phyloP scores from a whole-genome alignment of 2,329 filamentous ascomycete genomes.

The Corynespora cassiicola region DNA sequence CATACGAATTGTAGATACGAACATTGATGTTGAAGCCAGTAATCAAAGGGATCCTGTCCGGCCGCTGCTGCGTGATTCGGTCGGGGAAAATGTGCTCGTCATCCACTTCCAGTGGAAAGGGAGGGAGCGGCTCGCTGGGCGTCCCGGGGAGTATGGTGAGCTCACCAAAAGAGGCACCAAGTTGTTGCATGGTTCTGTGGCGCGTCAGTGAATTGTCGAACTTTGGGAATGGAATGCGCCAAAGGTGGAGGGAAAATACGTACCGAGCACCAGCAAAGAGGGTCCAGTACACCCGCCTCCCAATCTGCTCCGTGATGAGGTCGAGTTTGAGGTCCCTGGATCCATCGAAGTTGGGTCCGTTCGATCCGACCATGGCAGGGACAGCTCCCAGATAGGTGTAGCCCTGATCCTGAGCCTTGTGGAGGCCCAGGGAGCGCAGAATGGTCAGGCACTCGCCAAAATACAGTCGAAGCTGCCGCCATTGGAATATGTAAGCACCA shows the following conservation, averaged over 20 bases:
- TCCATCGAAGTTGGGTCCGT: slow-evolving; percentile 43
- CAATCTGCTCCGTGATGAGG: slow-evolving; percentile 59
- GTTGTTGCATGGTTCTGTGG: slow-evolving; percentile 74
- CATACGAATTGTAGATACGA: slow-evolving; percentile 81
- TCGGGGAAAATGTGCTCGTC: slow-evolving; percentile 79
- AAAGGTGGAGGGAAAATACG: no score
- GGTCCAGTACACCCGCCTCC: slow-evolving; percentile 77
- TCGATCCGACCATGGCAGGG: slow-evolving; percentile 40
- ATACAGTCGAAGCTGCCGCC: slow-evolving; percentile 71
- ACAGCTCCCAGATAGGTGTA: slow-evolving; percentile 46
- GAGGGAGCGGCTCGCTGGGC: slow-evolving; percentile 76
- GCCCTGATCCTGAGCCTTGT: slow-evolving; percentile 59
- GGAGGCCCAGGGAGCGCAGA: slow-evolving; percentile 70
- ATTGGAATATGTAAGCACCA: slow-evolving; percentile 72
- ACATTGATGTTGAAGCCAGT: slow-evolving; percentile 83
- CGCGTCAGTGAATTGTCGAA: not conserved
- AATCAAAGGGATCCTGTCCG: slow-evolving; percentile 71
- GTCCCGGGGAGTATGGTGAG: slow-evolving; percentile 79
- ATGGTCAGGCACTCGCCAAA: slow-evolving; percentile 75
- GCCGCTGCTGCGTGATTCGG: slow-evolving; percentile 73
- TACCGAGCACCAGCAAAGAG: slow-evolving; percentile 76
- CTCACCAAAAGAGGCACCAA: slow-evolving; percentile 75
- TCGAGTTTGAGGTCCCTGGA: slow-evolving; percentile 47
- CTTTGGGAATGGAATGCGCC: no score
- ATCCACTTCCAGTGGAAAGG: slow-evolving; percentile 81